Conservation (phyloP, 257 asterid species). For the Capsicum baccatum region DNA sequence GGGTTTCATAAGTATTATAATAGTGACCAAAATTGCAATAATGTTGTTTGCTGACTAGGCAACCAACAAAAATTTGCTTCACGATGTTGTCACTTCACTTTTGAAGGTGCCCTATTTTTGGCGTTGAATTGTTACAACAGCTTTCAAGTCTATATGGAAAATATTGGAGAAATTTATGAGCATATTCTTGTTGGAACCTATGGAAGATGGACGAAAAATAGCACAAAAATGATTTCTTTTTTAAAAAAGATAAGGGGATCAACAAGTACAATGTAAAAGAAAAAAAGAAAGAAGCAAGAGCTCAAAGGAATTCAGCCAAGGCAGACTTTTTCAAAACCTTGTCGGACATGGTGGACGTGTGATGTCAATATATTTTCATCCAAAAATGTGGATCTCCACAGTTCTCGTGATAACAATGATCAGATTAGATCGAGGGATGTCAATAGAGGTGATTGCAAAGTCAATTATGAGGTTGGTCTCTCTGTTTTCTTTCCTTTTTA, state of each 20-base stretch:
- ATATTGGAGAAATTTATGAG: slow-evolving; percentile 89
- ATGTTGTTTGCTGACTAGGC: slow-evolving; percentile 13
- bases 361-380: too few relatives aligned
- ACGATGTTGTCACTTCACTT: slow-evolving; percentile 54
- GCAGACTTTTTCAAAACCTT: neutral
- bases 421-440: slow-evolving; percentile 51
- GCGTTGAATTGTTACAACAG: slow-evolving; percentile 37
- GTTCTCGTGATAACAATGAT: neutral
- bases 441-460: slow-evolving; percentile 34
- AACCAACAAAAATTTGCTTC: slow-evolving; percentile 78
- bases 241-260: too few relatives aligned
- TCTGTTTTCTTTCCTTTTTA: neutral
- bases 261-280: neutral
- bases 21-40: too few relatives aligned
- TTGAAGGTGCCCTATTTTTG: slow-evolving; percentile 28
- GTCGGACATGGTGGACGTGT: neutral
- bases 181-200: slow-evolving; percentile 35
- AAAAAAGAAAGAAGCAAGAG: neutral
- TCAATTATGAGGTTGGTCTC: neutral
- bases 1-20: too few relatives aligned
- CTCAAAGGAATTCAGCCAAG: neutral
- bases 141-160: slow-evolving; percentile 76
- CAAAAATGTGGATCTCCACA: neutral
- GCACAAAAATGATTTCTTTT: too few relatives aligned
- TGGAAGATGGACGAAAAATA: slow-evolving; percentile 66